A percentile compares a stretch with the other conserved stretches of the same genome.
Conservation (phyloP, 192 early-diverging fungal genomes). For the Diversispora eburnea region DNA sequence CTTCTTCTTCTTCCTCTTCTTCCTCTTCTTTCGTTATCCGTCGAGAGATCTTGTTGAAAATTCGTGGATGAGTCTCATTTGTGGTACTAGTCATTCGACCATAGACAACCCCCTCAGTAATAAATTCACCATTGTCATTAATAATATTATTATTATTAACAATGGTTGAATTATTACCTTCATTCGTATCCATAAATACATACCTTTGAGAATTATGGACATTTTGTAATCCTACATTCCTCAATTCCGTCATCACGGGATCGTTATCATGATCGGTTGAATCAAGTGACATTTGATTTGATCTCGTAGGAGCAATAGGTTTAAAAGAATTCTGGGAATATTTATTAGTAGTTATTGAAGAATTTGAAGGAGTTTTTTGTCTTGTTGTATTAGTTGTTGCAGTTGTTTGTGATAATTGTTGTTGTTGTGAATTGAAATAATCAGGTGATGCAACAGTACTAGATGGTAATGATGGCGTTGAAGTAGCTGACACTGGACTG, state of each 20-base stretch:
- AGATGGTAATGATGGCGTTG: background rate
- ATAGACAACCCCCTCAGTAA: slow-evolving; percentile 8
- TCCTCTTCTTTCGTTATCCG: slow-evolving; percentile 6
- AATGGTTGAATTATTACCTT: background rate
- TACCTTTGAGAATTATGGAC: slow-evolving; percentile 15
- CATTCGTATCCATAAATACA: slow-evolving; percentile 15
- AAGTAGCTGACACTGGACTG: background rate
- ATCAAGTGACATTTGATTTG: slow-evolving; percentile 1
- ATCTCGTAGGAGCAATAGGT: background rate
- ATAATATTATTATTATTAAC: background rate
- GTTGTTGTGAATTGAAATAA: background rate
- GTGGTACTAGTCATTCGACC: slow-evolving; percentile 2
- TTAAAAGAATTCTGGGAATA: background rate
- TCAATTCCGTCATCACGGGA: slow-evolving; percentile 6
- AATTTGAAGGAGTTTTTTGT: background rate
- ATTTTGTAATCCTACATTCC: slow-evolving; percentile 12
- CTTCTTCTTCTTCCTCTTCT: background rate
- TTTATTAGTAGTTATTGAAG: background rate
- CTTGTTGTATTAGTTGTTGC: background rate
- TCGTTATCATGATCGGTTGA: background rate
- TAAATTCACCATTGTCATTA: background rate
- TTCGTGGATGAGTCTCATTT: slow-evolving; percentile 15
- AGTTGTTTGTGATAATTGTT: background rate
- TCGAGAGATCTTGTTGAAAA: slow-evolving; percentile 18
- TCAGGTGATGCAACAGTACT: background rate